phyloP scores from a whole-genome alignment of 1,284 basidiomycete genomes.

The Ganoderma lingzhi region DNA sequence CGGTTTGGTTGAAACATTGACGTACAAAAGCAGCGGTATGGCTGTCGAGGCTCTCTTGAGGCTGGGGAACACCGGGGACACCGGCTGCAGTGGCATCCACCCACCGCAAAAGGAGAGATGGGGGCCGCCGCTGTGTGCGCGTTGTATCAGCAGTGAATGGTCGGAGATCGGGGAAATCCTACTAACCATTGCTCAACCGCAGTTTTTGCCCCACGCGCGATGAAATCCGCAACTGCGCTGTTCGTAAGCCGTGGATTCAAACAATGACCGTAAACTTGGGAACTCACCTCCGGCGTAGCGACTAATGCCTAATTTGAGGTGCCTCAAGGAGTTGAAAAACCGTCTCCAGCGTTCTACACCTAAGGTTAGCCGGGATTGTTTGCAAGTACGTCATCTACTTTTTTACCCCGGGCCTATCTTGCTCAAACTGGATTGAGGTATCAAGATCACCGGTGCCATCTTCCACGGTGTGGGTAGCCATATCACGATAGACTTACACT shows the following conservation, averaged over 20 bases:
- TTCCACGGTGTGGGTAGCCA: slow-evolving; percentile 37
- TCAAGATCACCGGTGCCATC: slow-evolving; percentile 41
- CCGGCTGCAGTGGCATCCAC: slow-evolving; percentile 37
- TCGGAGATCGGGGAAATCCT: too few species aligned
- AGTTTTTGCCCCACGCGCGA: slow-evolving; percentile 36
- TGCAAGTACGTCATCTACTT: neutral
- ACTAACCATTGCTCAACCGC: slow-evolving; percentile 34
- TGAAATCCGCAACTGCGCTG: slow-evolving; percentile 36
- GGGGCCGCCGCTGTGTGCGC: slow-evolving; percentile 26
- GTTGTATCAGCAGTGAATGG: neutral
- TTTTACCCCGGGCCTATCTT: slow-evolving; percentile 32
- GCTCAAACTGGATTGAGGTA: slow-evolving; percentile 40
- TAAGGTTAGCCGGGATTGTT: neutral
- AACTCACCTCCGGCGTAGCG: slow-evolving; percentile 17
- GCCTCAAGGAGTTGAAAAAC: slow-evolving; percentile 37
- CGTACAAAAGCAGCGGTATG: slow-evolving; percentile 34
- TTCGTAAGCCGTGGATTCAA: neutral
- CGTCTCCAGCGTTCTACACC: slow-evolving; percentile 35
- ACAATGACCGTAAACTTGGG: neutral
- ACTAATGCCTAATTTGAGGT: slow-evolving; percentile 19
- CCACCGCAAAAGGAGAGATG: slow-evolving; percentile 37
- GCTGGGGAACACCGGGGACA: slow-evolving; percentile 39
- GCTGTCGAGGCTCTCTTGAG: slow-evolving; percentile 32
- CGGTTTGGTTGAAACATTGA: slow-evolving; percentile 36
- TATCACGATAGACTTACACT: slow-evolving; percentile 35